Evolutionary conservation across 257 asterid genomes (phyloP).

Genomic region (Schizonepeta tenuifolia): DNA sequence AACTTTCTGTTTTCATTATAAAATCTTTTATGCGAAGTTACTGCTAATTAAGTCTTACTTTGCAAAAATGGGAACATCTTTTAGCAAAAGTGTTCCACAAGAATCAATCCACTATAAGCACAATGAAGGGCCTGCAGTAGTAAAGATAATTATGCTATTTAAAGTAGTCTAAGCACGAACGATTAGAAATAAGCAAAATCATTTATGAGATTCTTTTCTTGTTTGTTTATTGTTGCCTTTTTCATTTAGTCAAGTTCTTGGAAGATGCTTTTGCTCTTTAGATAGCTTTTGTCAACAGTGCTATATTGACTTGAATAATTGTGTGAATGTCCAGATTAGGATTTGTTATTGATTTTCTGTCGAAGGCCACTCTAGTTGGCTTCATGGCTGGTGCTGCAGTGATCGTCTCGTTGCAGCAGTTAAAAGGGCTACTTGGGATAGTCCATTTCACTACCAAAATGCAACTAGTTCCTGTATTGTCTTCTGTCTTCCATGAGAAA

Average conservation of each 20-base stretch:
- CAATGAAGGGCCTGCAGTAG: conserved; percentile 26
- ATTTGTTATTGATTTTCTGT: conserved; percentile 85
- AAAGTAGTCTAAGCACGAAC: conserved; percentile 1
- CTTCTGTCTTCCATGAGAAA: conserved; percentile 65
- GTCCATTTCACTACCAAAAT: conserved; percentile 81
- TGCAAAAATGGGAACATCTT: conserved; percentile 44
- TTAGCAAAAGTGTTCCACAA: conserved; percentile 33
- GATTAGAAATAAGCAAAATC: conserved; percentile 1
- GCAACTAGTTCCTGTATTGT: conserved; percentile 78
- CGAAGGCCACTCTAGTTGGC: conserved; percentile 91
- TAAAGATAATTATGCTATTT: conserved; percentile 22
- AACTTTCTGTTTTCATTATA: neutral
- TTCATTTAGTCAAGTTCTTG: neutral
- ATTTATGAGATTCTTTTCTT: conserved; percentile 15
- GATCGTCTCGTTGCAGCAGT: conserved; percentile 85
- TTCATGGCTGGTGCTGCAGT: conserved; percentile 97
- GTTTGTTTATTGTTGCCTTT: neutral
- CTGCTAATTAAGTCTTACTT: conserved; percentile 16
- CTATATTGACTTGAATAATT: conserved; percentile 18
- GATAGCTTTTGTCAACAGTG: conserved; percentile 10
- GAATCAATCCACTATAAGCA: conserved; percentile 39
- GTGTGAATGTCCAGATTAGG: conserved; percentile 65
- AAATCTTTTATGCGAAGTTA: conserved; percentile 11
- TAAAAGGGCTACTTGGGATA: conserved; percentile 86
- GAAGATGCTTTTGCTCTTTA: conserved; percentile 28